Evolutionary conservation across 768 basidiomycete genomes (phyloP).

Genomic region (Coprinopsis cinerea): DNA sequence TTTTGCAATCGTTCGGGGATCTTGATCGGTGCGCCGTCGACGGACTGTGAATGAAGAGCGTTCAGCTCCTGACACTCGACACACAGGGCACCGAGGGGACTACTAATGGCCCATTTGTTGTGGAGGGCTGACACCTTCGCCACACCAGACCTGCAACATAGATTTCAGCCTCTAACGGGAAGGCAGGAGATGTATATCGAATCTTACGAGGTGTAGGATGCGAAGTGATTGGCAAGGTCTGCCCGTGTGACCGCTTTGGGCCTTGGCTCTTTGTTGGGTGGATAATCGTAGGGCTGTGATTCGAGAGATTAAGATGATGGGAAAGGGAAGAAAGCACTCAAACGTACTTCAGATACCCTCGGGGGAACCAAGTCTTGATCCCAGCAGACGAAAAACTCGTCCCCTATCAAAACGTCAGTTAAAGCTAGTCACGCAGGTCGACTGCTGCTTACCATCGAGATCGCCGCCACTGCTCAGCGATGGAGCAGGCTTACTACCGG

Average conservation of each 20-base stretch:
- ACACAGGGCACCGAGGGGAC: slow-evolving; percentile 51
- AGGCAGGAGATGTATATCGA: neutral
- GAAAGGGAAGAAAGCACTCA: neutral
- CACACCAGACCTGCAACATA: slow-evolving; percentile 45
- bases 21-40: slow-evolving; percentile 57
- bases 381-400: slow-evolving; percentile 68
- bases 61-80: slow-evolving; percentile 67
- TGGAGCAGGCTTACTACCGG: slow-evolving; percentile 56
- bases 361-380: slow-evolving; percentile 56
- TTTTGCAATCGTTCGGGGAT: slow-evolving; percentile 51
- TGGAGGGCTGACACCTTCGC: slow-evolving; percentile 54
- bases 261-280: slow-evolving; percentile 50
- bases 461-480: slow-evolving; percentile 70
- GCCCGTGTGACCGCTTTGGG: slow-evolving; percentile 42
- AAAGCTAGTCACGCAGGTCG: neutral
- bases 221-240: slow-evolving; percentile 63
- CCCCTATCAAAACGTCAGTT: slow-evolving; percentile 31
- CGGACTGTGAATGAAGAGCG: slow-evolving; percentile 63
- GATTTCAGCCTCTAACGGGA: neutral
- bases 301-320: neutral
- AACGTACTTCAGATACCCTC: slow-evolving; percentile 44
- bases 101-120: slow-evolving; percentile 51
- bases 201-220: slow-evolving; percentile 54
- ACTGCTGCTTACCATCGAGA: slow-evolving; percentile 41
- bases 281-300: slow-evolving; percentile 59